phyloP scores from a whole-genome alignment of 2,329 filamentous ascomycete species.

The Onygenales sp. region DNA sequence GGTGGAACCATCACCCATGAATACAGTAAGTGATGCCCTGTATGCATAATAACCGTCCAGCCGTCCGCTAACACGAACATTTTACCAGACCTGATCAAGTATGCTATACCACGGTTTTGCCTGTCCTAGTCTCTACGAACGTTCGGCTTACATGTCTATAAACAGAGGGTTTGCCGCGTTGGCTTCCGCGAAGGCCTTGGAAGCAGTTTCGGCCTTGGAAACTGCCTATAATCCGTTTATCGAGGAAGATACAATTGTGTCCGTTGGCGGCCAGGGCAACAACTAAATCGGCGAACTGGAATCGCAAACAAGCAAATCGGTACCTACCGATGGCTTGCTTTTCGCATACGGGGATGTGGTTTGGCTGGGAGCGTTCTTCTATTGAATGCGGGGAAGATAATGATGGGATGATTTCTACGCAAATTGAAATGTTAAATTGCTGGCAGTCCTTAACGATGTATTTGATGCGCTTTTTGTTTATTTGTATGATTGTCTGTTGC shows the following conservation, averaged over 20 bases:
- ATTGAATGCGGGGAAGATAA: no score
- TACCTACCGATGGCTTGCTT: no score
- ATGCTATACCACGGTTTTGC: conserved; percentile 13
- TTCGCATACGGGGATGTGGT: no score
- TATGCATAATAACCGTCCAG: not conserved
- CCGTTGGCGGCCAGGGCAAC: conserved; percentile 24
- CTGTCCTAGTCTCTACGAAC: not conserved
- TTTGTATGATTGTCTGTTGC: no score
- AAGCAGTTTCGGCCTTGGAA: conserved; percentile 56
- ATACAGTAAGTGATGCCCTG: conserved; percentile 51
- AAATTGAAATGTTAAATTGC: no score
- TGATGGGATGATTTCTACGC: no score
- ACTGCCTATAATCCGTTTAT: conserved; percentile 54
- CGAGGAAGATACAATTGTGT: conserved; percentile 67
- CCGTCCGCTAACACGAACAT: conserved; percentile 10
- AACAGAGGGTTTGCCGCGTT: conserved; percentile 68
- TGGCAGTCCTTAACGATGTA: no score
- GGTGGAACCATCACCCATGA: conserved; percentile 71
- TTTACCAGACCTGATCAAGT: conserved; percentile 33
- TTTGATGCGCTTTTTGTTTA: no score
- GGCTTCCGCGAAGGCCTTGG: conserved; percentile 58
- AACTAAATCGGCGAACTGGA: not conserved
- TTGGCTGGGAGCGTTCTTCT: no score
- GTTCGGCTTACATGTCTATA: conserved; percentile 18
- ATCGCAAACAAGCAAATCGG: no score